These are phyloP conservation scores for Hymenoscyphus salicellus DNA, from an alignment of 2,329 filamentous ascomycete genomes.

Conservation along the genomic window DNA sequence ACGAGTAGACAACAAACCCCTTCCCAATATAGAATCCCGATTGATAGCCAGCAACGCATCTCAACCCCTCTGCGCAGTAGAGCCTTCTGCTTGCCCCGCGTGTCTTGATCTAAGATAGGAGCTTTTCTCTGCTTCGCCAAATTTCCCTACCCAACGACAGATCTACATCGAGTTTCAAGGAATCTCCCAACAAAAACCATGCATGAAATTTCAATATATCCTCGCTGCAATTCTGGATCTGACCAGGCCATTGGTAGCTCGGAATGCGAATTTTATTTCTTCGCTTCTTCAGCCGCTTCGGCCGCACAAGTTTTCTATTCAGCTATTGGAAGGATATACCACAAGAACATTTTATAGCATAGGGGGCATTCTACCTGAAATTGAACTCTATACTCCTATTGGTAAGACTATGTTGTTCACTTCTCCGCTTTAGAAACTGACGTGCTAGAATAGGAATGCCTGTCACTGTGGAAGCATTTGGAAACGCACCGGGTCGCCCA, in stretches of 20 bases:
- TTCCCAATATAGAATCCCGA: no score
- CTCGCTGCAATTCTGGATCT: neutral
- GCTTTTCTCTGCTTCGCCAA: neutral
- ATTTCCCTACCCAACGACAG: no score
- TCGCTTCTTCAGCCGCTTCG: neutral
- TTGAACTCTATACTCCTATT: neutral
- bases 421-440: neutral
- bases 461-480: neutral
- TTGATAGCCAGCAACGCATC: no score
- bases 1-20: no score
- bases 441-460: neutral
- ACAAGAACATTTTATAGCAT: neutral
- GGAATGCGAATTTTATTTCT: neutral
- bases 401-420: neutral
- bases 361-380: neutral
- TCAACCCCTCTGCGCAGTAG: neutral
- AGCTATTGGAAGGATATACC: neutral
- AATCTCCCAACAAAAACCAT: neutral
- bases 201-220: neutral
- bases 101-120: neutral
- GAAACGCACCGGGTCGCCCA: neutral
- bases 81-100: neutral
- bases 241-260: neutral
- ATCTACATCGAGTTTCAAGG: neutral
- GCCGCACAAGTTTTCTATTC: neutral